A percentile compares a stretch with the other conserved stretches of the same genome.
These are phyloP conservation scores for Basidioascus undulatus DNA, from an alignment of 768 basidiomycete genomes.

Conservation along the genomic window DNA sequence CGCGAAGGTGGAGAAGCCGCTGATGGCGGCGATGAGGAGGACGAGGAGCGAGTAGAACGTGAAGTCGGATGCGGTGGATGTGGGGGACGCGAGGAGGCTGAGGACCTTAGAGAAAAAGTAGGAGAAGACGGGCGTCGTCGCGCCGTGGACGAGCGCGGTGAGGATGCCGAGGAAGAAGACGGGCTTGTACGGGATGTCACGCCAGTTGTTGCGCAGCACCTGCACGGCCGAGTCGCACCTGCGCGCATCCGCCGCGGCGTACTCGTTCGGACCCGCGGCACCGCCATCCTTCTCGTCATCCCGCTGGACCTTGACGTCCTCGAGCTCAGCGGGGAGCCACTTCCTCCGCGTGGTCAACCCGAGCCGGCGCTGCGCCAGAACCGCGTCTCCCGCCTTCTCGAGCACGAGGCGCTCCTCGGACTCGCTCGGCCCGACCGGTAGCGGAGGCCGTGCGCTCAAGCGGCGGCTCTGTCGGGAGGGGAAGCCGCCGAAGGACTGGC, in stretches of 20 bases:
- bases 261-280: slow-evolving; percentile 9
- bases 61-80: no score
- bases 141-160: slow-evolving; percentile 45
- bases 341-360: no score
- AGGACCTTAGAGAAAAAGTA: slow-evolving; percentile 62
- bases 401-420: no score
- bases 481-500: no score
- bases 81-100: slow-evolving; percentile 19
- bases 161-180: slow-evolving; percentile 44
- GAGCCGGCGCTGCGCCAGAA: no score
- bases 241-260: background rate
- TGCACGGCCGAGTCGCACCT: background rate
- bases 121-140: slow-evolving; percentile 79
- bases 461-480: no score
- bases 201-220: slow-evolving; percentile 21
- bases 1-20: slow-evolving; percentile 47
- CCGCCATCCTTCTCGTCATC: no score
- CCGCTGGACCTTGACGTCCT: slow-evolving; percentile 12
- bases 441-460: no score
- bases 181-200: slow-evolving; percentile 48
- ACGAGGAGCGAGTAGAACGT: slow-evolving; percentile 19
- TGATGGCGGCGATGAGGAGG: slow-evolving; percentile 44
- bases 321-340: slow-evolving; percentile 5
- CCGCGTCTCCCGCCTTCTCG: no score
- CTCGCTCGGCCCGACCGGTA: no score